Evolutionary conservation across 305 asterid genomes (phyloP).

Genomic region (Fraxinus sp.): DNA sequence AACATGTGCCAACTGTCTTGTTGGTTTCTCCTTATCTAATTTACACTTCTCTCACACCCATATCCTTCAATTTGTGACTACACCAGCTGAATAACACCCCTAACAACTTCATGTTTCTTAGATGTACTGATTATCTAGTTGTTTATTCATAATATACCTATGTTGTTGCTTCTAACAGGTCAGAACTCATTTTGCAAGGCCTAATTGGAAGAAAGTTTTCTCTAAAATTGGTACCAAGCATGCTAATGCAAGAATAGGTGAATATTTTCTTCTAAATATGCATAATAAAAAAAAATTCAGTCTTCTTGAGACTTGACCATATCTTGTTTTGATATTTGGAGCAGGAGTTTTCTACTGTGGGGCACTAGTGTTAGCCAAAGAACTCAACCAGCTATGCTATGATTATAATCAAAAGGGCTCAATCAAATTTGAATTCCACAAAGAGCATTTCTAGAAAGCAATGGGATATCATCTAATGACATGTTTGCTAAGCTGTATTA

Average conservation of each 20-base stretch:
- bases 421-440: conserved; percentile 60
- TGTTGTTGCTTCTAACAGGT: neutral
- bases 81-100: neutral
- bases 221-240: conserved; percentile 54
- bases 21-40: neutral
- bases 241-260: conserved; percentile 54
- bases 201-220: conserved; percentile 58
- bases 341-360: conserved; percentile 73
- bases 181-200: conserved; percentile 60
- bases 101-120: neutral
- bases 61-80: neutral
- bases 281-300: neutral
- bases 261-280: neutral
- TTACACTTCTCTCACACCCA: neutral
- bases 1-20: neutral
- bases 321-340: neutral
- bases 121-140: neutral
- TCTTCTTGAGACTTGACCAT: neutral
- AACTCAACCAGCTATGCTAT: conserved; percentile 50
- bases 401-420: conserved; percentile 53
- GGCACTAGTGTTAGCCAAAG: conserved; percentile 53
- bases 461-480: neutral
- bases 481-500: neutral
- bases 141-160: neutral
- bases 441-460: conserved; percentile 47